These are phyloP conservation scores for Beta macrorhiza DNA, from an alignment of 179 eudicot species.

Conservation along the genomic window DNA sequence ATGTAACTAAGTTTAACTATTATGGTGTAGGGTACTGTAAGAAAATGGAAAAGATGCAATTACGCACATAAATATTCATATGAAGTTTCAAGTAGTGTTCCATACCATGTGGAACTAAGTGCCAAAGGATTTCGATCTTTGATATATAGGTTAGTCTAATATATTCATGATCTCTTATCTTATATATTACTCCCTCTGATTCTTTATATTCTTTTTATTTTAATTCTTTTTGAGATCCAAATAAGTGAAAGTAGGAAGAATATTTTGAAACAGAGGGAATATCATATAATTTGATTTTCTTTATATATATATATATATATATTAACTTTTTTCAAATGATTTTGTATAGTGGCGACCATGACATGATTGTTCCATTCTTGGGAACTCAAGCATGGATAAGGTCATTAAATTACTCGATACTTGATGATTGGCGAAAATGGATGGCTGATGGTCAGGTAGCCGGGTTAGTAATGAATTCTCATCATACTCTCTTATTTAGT, in stretches of 20 bases:
- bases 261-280: no score
- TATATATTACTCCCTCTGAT: no score
- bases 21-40: not conserved
- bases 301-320: not conserved
- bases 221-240: no score
- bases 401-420: constrained; percentile 31
- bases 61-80: constrained; percentile 13
- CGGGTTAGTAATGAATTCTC: constrained; percentile 20
- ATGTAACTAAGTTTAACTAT: no score
- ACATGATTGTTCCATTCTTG: constrained; percentile 30
- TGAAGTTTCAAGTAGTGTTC: constrained; percentile 25
- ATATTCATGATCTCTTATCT: not conserved
- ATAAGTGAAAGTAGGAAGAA: no score
- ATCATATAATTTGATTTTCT: no score
- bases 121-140: constrained; percentile 32
- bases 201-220: no score
- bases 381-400: constrained; percentile 40
- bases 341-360: constrained; percentile 35
- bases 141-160: constrained; percentile 27
- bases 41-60: constrained; percentile 31
- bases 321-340: not conserved
- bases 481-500: no score
- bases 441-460: constrained; percentile 31
- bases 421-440: constrained; percentile 39
- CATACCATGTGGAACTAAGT: constrained; percentile 29